Evolutionary conservation across 352 stramenopile genomes (phyloP).

Genomic region (Globisporangium radiosum): DNA sequence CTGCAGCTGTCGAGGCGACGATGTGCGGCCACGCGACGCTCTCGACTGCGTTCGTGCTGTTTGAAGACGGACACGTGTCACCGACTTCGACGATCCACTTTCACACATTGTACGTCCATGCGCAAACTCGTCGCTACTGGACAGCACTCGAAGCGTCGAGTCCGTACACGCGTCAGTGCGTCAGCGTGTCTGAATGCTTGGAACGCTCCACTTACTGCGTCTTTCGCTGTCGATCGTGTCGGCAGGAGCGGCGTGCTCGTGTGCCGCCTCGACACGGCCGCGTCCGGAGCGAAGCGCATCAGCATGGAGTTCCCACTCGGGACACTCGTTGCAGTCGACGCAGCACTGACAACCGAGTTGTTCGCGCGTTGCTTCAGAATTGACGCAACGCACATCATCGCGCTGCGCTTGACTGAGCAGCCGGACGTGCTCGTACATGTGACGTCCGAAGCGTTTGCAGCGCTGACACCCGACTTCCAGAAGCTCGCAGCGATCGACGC

Average conservation of each 20-base stretch:
- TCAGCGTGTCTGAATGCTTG: too few species aligned
- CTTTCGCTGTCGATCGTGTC: too few species aligned
- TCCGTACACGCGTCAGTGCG: too few species aligned
- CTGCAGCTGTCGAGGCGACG: constrained; percentile 58
- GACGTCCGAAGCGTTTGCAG: constrained; percentile 10
- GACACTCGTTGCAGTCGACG: constrained; percentile 6
- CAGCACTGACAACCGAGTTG: constrained; percentile 4
- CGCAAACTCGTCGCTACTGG: too few species aligned
- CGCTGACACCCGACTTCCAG: constrained; percentile 20
- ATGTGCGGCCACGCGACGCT: constrained; percentile 92
- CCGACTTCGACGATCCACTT: constrained; percentile 46
- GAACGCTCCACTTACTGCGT: too few species aligned
- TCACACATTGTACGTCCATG: constrained; percentile 41
- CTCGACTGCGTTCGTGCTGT: constrained; percentile 74
- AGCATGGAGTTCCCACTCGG: constrained; percentile 56
- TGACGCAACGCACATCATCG: constrained; percentile 10
- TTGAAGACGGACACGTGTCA: constrained; percentile 37
- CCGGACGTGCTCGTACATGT: constrained; percentile 24
- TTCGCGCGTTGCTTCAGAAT: constrained; percentile 17
- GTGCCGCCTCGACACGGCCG: constrained; percentile 16
- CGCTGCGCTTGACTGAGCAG: constrained; percentile 12
- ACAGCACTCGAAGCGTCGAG: too few species aligned
- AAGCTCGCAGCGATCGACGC: constrained; percentile 16
- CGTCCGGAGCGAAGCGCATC: constrained; percentile 15
- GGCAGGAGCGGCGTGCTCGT: constrained; percentile 41